phyloP scores from a whole-genome alignment of 305 asterid species.

The Fraxinus sp. region DNA sequence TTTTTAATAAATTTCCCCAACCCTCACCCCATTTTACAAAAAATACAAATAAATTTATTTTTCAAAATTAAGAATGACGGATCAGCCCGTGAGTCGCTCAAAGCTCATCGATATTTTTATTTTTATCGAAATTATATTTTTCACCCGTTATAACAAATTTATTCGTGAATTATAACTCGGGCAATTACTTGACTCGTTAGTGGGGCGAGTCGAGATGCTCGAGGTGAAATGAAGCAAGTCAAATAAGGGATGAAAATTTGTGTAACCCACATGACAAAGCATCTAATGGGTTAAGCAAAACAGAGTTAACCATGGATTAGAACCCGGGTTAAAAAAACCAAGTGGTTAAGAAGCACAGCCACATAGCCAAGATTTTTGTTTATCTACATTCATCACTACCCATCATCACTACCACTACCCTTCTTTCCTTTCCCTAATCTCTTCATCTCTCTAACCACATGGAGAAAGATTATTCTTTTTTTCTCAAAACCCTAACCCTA shows the following conservation, averaged over 20 bases:
- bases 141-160: too few species aligned
- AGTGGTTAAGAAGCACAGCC: slow-evolving; percentile 71
- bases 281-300: background rate
- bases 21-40: background rate
- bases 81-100: background rate
- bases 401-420: slow-evolving; percentile 30
- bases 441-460: slow-evolving; percentile 12
- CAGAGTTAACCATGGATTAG: slow-evolving; percentile 24
- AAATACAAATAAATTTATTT: too few species aligned
- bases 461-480: slow-evolving; percentile 26
- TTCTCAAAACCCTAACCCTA: slow-evolving; percentile 37
- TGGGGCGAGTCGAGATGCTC: background rate
- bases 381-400: slow-evolving; percentile 50
- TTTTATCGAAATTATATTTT: too few species aligned
- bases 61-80: background rate
- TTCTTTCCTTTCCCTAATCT: slow-evolving; percentile 9
- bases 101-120: background rate
- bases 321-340: slow-evolving; percentile 31
- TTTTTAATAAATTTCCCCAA: background rate
- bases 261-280: slow-evolving; percentile 14
- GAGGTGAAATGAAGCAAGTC: background rate
- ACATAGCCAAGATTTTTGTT: slow-evolving; percentile 59
- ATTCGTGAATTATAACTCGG: background rate
- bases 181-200: background rate
- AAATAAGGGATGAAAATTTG: background rate